These are phyloP conservation scores for Phytophthora sansomeana DNA, from an alignment of 352 stramenopile species.

Conservation along the genomic window DNA sequence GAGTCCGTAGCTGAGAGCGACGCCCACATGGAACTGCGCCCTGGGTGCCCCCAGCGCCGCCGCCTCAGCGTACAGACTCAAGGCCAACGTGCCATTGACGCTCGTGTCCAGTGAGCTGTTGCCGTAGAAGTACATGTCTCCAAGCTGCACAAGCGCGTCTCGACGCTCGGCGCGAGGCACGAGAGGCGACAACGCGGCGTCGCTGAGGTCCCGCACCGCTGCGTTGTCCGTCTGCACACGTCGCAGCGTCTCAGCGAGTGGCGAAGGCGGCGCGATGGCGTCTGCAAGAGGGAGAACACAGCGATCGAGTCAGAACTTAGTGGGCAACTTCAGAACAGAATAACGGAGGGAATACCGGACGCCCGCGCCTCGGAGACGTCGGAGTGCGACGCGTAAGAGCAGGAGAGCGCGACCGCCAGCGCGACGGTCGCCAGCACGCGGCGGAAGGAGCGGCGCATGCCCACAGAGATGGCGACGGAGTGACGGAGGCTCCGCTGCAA, in stretches of 20 bases:
- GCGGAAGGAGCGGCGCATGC: slow-evolving; percentile 30
- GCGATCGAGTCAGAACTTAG: not conserved
- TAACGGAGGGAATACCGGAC: slow-evolving; percentile 19
- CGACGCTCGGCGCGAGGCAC: slow-evolving; percentile 45
- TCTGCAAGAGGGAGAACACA: slow-evolving; percentile 23
- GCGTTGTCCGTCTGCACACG: slow-evolving; percentile 39
- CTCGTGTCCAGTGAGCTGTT: slow-evolving; percentile 65
- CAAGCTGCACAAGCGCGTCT: slow-evolving; percentile 71
- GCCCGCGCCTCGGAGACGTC: slow-evolving; percentile 35
- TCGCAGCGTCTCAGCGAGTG: slow-evolving; percentile 31
- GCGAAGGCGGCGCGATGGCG: slow-evolving; percentile 31
- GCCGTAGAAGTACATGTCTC: slow-evolving; percentile 83
- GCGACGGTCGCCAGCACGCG: slow-evolving; percentile 19
- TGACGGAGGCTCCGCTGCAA: slow-evolving; percentile 3
- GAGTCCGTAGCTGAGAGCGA: slow-evolving; percentile 85
- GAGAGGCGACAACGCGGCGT: slow-evolving; percentile 45
- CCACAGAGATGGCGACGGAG: slow-evolving; percentile 4
- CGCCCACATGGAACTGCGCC: slow-evolving; percentile 88
- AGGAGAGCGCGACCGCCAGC: slow-evolving; percentile 14
- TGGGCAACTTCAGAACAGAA: not conserved
- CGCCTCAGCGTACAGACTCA: slow-evolving; percentile 73
- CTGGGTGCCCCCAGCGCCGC: slow-evolving; percentile 61
- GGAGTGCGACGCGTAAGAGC: slow-evolving; percentile 10
- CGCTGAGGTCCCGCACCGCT: slow-evolving; percentile 49
- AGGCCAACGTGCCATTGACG: slow-evolving; percentile 76